Percentiles rank a stretch among this genome's conserved stretches.
phyloP scores from a whole-genome alignment of 495 filamentous ascomycete genomes.

The Xylaria palmicola region DNA sequence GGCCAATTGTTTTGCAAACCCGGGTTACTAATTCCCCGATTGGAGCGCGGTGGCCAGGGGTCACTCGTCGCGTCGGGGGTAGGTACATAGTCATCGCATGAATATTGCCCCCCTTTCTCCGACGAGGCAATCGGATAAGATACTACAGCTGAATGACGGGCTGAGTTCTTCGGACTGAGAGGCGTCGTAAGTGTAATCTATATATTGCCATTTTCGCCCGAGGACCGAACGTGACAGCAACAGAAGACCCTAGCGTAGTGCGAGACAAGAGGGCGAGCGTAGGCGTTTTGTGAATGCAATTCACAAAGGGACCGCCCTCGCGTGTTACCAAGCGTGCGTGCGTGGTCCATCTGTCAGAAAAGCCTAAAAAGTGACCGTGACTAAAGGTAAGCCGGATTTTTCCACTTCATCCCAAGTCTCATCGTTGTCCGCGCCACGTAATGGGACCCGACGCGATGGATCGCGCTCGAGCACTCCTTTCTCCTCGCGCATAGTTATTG shows the following conservation, averaged over 20 bases:
- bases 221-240: neutral
- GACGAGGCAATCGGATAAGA: neutral
- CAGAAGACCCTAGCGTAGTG: neutral
- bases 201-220: neutral
- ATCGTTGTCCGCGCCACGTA: neutral
- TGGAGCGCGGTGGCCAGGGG: neutral
- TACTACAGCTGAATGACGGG: neutral
- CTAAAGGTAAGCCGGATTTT: neutral
- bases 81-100: neutral
- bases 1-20: neutral
- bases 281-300: neutral
- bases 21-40: neutral
- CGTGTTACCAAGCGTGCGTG: too few relatives aligned
- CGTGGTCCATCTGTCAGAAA: too few relatives aligned
- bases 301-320: neutral
- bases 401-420: neutral
- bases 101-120: neutral
- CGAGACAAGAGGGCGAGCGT: neutral
- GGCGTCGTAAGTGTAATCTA: too few relatives aligned
- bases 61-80: too few relatives aligned
- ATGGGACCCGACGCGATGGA: neutral
- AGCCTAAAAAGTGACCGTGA: too few relatives aligned
- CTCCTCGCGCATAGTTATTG: neutral
- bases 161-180: conserved; percentile 2
- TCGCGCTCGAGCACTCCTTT: neutral